phyloP scores from a whole-genome alignment of 495 filamentous ascomycete genomes.

The Penicillium odoratum region DNA sequence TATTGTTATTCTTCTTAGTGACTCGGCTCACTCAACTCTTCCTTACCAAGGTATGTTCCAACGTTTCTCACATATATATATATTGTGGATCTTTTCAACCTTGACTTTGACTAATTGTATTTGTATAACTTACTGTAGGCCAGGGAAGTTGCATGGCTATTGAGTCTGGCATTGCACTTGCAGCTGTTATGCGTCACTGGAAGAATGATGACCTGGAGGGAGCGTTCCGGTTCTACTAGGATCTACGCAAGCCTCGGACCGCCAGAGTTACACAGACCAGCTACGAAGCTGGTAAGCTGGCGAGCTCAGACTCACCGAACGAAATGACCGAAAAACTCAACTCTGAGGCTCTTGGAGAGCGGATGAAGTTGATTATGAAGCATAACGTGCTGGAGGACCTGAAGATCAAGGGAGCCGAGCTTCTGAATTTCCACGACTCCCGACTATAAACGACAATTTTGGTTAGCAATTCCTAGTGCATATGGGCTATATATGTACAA shows the following conservation, averaged over 20 bases:
- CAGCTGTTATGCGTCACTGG: conserved; percentile 31
- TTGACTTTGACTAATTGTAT: conserved; percentile 10
- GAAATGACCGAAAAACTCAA: conserved; percentile 25
- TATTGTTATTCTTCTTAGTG: conserved; percentile 32
- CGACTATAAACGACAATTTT: conserved; percentile 12
- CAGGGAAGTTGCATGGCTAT: conserved; percentile 37
- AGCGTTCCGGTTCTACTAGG: conserved; percentile 32
- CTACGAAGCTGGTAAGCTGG: conserved; percentile 31
- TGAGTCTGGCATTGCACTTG: conserved; percentile 33
- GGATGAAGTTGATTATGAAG: conserved; percentile 39
- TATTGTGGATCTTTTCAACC: not conserved
- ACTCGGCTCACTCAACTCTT: conserved; percentile 33
- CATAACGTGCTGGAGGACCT: conserved; percentile 34
- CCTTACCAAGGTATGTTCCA: conserved; percentile 31
- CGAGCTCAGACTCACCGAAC: conserved; percentile 28
- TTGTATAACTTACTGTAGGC: conserved; percentile 10
- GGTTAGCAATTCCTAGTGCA: not conserved
- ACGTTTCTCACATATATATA: conserved; percentile 2
- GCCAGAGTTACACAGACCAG: conserved; percentile 32
- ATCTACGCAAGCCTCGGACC: conserved; percentile 32
- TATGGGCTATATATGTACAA: not conserved
- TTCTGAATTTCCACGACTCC: conserved; percentile 22
- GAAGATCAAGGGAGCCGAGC: conserved; percentile 22
- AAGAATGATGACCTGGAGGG: conserved; percentile 23
- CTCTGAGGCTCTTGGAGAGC: conserved; percentile 23